Percentiles rank a stretch among this genome's conserved stretches.
Conservation (phyloP, 1,284 basidiomycete species). For the Fomes fomentarius region DNA sequence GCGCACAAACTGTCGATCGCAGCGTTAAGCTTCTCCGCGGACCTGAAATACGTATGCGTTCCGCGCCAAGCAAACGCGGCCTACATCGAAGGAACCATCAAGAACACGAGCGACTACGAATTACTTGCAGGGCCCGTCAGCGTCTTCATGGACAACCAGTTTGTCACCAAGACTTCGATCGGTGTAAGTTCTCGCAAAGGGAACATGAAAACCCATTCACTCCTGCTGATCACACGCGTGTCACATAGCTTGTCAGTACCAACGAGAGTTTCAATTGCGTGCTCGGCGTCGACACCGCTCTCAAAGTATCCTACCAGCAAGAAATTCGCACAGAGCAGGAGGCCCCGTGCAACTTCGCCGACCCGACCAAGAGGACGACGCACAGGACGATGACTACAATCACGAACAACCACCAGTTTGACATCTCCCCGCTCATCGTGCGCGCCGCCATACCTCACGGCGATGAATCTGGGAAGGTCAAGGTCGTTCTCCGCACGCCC, state of each 20-base stretch:
- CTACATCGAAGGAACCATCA: slow-evolving; percentile 47
- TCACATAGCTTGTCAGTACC: slow-evolving; percentile 44
- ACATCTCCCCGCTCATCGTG: slow-evolving; percentile 46
- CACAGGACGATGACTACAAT: slow-evolving; percentile 47
- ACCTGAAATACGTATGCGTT: slow-evolving; percentile 50
- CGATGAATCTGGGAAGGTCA: slow-evolving; percentile 11
- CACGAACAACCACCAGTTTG: slow-evolving; percentile 51
- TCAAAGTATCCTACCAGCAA: slow-evolving; percentile 1
- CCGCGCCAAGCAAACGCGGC: slow-evolving; percentile 49
- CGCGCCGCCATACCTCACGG: slow-evolving; percentile 46
- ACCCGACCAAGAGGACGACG: slow-evolving; percentile 44
- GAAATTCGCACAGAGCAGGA: slow-evolving; percentile 33
- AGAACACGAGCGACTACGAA: slow-evolving; percentile 54
- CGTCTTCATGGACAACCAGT: slow-evolving; percentile 53
- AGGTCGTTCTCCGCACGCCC: slow-evolving; percentile 50
- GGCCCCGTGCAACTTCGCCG: slow-evolving; percentile 37
- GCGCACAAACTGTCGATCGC: slow-evolving; percentile 49
- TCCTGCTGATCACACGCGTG: too few relatives aligned
- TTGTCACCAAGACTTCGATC: slow-evolving; percentile 50
- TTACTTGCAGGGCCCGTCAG: slow-evolving; percentile 53
- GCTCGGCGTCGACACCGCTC: slow-evolving; percentile 51
- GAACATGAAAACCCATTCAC: too few relatives aligned
- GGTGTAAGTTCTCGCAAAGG: slow-evolving; percentile 33
- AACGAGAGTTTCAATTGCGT: slow-evolving; percentile 56
- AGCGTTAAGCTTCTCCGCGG: slow-evolving; percentile 46